A percentile compares a stretch with the other conserved stretches of the same genome.
Evolutionary conservation across 1,284 basidiomycete genomes (phyloP).

Genomic region (Sporisorium iseilematis-ciliati): DNA sequence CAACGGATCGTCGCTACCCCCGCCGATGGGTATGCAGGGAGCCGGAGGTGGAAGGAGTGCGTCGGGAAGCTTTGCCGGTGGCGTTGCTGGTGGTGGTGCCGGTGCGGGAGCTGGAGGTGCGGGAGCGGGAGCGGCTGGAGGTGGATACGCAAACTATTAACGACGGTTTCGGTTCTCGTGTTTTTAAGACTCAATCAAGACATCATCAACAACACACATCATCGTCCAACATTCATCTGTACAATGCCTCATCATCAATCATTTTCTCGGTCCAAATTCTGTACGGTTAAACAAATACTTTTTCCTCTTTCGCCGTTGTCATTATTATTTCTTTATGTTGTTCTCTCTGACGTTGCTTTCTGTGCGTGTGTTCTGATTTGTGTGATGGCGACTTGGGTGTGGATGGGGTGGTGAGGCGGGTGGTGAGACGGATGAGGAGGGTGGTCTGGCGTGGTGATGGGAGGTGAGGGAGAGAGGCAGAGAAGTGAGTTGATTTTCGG

Average conservation of each 20-base stretch:
- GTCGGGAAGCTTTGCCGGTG: conserved; percentile 1
- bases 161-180: not conserved
- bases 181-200: not conserved
- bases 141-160: conserved; percentile 27
- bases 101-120: conserved; percentile 9
- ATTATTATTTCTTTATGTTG: conserved; percentile 4
- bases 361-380: not conserved
- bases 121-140: not conserved
- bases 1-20: conserved; percentile 2
- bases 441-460: too few relatives aligned
- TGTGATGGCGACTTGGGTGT: not conserved
- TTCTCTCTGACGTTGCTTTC: not conserved
- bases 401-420: too few relatives aligned
- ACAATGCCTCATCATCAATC: too few relatives aligned
- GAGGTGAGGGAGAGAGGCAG: too few relatives aligned
- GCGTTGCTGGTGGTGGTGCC: conserved; percentile 2
- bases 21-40: conserved; percentile 28
- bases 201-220: not conserved
- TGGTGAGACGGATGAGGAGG: too few relatives aligned
- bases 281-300: too few relatives aligned
- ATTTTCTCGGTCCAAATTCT: too few relatives aligned
- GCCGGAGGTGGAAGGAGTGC: not conserved
- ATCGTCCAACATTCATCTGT: too few relatives aligned
- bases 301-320: conserved; percentile 5
- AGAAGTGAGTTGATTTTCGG: too few relatives aligned